Evolutionary conservation across 2,329 filamentous ascomycete species (phyloP).

Genomic region (Blastomyces silverae): DNA sequence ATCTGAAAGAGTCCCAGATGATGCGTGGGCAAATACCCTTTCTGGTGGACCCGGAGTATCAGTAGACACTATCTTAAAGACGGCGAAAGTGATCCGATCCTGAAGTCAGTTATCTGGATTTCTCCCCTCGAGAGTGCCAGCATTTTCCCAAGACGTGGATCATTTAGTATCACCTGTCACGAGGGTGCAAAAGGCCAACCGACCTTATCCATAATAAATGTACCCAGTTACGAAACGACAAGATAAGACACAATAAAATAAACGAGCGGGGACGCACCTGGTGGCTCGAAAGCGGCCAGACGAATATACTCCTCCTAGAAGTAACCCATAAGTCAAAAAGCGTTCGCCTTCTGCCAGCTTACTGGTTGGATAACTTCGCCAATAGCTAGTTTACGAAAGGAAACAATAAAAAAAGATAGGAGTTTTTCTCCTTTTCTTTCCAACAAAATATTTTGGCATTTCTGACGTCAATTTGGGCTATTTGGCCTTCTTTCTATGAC

Average conservation of each 20-base stretch:
- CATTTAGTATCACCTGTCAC: not conserved
- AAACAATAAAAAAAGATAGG: not conserved
- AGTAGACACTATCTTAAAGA: conserved; percentile 57
- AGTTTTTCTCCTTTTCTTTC: not conserved
- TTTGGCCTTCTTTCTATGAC: not conserved
- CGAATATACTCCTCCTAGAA: not conserved
- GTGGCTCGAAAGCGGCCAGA: not conserved
- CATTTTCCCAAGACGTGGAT: not conserved
- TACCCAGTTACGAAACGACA: not conserved
- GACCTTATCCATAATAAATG: not conserved
- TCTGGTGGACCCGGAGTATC: conserved; percentile 56
- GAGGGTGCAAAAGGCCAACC: not conserved
- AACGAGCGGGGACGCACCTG: not conserved
- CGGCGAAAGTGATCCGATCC: conserved; percentile 28
- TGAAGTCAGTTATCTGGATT: conserved; percentile 10
- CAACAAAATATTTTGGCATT: not conserved
- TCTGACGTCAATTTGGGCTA: not conserved
- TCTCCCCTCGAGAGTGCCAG: not conserved
- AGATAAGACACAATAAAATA: not conserved
- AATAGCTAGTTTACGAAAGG: not conserved
- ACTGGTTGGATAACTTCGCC: not conserved
- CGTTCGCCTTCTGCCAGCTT: not conserved
- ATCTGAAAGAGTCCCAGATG: conserved; percentile 52
- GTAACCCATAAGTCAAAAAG: not conserved
- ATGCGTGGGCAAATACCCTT: conserved; percentile 63